Conservation (phyloP, 2,329 filamentous ascomycete species). For the Tolypocladium ophioglossoides region DNA sequence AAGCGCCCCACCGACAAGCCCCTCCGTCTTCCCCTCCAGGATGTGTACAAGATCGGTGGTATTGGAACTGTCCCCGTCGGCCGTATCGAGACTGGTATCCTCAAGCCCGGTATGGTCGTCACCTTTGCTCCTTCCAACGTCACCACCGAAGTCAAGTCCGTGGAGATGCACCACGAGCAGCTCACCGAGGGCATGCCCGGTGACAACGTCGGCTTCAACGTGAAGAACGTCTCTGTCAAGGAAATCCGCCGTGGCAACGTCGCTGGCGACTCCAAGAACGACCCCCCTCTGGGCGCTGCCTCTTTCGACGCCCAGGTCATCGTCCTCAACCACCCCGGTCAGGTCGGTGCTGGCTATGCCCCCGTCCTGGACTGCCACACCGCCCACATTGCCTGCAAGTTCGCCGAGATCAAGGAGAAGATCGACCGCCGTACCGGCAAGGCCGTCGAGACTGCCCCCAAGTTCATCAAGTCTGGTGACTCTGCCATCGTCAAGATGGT, state of each 20-base stretch:
- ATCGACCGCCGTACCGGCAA: slow-evolving; percentile 99
- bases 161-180: slow-evolving; percentile 99
- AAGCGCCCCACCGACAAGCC: slow-evolving; percentile 96
- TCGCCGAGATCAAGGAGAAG: slow-evolving; percentile 98
- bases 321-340: slow-evolving; percentile 99
- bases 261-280: slow-evolving; percentile 99
- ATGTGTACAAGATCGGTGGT: slow-evolving; percentile 99
- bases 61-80: slow-evolving; percentile 99
- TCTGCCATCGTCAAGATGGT: slow-evolving; percentile 99
- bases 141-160: slow-evolving; percentile 99
- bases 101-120: slow-evolving; percentile 88
- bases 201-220: slow-evolving; percentile 99
- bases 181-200: slow-evolving; percentile 87
- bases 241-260: slow-evolving; percentile 99
- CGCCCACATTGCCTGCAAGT: slow-evolving; percentile 99
- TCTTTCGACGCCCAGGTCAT: slow-evolving; percentile 99
- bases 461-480: slow-evolving; percentile 99
- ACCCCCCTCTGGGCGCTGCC: slow-evolving; percentile 79
- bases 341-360: slow-evolving; percentile 98
- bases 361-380: slow-evolving; percentile 99
- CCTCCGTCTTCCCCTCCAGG: slow-evolving; percentile 99
- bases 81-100: slow-evolving; percentile 99
- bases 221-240: slow-evolving; percentile 99
- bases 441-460: slow-evolving; percentile 81
- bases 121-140: slow-evolving; percentile 98